Evolutionary conservation across 2,329 filamentous ascomycete species (phyloP), one percentile per base, ranked within the genome.

Genomic region (Botrytis tulipae): DNA sequence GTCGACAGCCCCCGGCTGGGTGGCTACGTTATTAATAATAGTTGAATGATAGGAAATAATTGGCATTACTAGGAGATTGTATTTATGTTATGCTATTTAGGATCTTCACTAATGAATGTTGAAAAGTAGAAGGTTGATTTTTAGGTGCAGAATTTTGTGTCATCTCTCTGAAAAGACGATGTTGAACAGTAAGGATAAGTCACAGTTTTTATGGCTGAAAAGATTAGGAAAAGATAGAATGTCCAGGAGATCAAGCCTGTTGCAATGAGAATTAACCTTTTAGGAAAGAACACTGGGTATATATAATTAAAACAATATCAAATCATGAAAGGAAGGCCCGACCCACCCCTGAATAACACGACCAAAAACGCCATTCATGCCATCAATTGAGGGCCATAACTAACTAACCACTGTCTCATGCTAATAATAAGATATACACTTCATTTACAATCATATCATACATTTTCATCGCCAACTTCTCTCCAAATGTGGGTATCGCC

Each of bases 401-500:
- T 68, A 18, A 37, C 57, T 18, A 59, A 73, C 8, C 63, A 48
- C 46, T 25, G 18, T 16, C 16, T 25, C 40, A 63, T 32, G 20
- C 29, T 65, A 16, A 54, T 5, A 46, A 59, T 22, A 42, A 29
- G 35, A 44, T 65, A 37, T 29, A 29, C 44, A 46, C 54, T 46
- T 61, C 51, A 57, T 57, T 51, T 71, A 48, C 32, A 59, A 25
- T 20, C 29, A 16, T 14, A 48, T 79, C 74, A 82, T 75, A 81
- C 80, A 77, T 80, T 81, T 46, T 74, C 62, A 46, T 81, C 80
- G 18, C 77, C 79, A 68, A 79, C 80, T 60, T 85, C 82, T 72
- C 85, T 82, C 85, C 85, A 87, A 22, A 87, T 82, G 76, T 87
- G 85, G 18, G 85, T 86, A 77, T 87, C 85, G 6, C 85, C 85